phyloP scores from a whole-genome alignment of 257 asterid genomes.

The Nicotiana otophora region DNA sequence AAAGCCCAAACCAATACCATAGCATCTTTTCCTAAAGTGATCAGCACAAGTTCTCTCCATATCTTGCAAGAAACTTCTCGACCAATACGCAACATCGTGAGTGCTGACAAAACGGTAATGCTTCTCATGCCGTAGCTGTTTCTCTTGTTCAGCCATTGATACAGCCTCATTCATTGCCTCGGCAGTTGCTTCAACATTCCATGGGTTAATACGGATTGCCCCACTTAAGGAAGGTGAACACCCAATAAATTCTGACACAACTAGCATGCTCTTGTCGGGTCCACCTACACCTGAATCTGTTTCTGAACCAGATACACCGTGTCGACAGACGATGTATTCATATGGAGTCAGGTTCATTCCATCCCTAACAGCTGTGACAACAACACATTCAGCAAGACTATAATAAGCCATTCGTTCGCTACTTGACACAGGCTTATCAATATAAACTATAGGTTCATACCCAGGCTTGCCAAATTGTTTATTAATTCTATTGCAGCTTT shows the following conservation, averaged over 20 bases:
- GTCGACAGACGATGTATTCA: slow-evolving; percentile 78
- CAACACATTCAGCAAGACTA: slow-evolving; percentile 85
- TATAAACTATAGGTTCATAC: slow-evolving; percentile 60
- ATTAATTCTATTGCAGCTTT: slow-evolving; percentile 62
- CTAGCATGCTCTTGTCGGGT: slow-evolving; percentile 83
- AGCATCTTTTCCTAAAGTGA: slow-evolving; percentile 69
- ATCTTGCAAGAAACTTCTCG: slow-evolving; percentile 86
- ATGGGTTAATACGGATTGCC: slow-evolving; percentile 74
- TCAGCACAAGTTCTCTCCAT: slow-evolving; percentile 81
- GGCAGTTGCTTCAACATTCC: slow-evolving; percentile 72
- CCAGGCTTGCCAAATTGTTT: slow-evolving; percentile 67
- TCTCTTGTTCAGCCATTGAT: slow-evolving; percentile 62
- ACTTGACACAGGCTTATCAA: slow-evolving; percentile 51
- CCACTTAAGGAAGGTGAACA: slow-evolving; percentile 93
- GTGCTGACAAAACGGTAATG: slow-evolving; percentile 74
- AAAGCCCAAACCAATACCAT: slow-evolving; percentile 78
- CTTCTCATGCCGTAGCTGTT: slow-evolving; percentile 73
- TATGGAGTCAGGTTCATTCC: slow-evolving; percentile 94
- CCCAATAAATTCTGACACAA: slow-evolving; percentile 85
- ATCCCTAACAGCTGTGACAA: slow-evolving; percentile 87
- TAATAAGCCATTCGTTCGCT: slow-evolving; percentile 86
- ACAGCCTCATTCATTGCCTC: slow-evolving; percentile 76
- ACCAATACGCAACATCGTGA: slow-evolving; percentile 73
- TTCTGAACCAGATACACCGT: slow-evolving; percentile 55
- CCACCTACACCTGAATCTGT: slow-evolving; percentile 44